phyloP scores from a whole-genome alignment of 768 basidiomycete genomes.

The Suillus subalutaceus region DNA sequence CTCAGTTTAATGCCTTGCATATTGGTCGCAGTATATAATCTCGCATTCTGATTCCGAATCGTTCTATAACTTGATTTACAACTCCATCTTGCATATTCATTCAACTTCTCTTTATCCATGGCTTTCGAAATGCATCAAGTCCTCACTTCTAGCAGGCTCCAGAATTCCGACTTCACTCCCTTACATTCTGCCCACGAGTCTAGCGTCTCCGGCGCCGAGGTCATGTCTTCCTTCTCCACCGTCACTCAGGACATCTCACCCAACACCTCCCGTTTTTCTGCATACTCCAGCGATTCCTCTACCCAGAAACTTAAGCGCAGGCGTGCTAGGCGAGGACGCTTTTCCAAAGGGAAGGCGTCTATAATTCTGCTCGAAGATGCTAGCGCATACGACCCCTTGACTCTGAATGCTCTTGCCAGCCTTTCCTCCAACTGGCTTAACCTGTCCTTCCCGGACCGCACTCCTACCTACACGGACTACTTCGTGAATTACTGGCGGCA shows the following conservation, averaged over 20 bases:
- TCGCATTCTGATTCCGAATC: neutral
- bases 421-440: neutral
- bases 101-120: neutral
- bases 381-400: neutral
- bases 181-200: neutral
- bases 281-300: neutral
- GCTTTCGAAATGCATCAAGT: neutral
- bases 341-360: too few species aligned
- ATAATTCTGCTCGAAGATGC: neutral
- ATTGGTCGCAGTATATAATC: neutral
- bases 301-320: neutral
- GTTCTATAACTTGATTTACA: neutral
- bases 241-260: neutral
- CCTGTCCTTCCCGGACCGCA: neutral
- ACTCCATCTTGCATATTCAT: neutral
- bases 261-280: neutral
- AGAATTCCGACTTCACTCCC: neutral
- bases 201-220: neutral
- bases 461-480: neutral
- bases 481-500: slow-evolving; percentile 2
- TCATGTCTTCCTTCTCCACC: neutral
- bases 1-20: slow-evolving; percentile 1
- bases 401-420: neutral
- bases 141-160: slow-evolving; percentile 1
- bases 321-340: neutral